Evolutionary conservation across 2,329 filamentous ascomycete genomes (phyloP), one percentile per base, ranked within the genome.

Genomic region (Corynespora cassiicola): DNA sequence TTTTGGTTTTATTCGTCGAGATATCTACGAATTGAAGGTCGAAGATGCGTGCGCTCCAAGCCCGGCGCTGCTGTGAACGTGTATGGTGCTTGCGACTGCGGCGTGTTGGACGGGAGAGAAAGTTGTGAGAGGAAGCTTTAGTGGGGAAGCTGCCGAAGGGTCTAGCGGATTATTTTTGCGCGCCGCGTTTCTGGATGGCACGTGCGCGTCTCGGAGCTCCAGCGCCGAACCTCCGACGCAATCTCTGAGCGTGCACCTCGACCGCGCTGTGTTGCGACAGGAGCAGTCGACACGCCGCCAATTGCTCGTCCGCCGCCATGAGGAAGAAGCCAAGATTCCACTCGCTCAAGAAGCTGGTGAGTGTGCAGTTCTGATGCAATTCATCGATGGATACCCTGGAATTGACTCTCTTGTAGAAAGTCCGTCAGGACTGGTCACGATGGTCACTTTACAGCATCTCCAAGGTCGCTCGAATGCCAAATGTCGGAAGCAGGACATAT

Each of bases 371-470:
- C 54, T 57, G 33, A 19, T 15, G 11, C n/a, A 22, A 28, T 15
- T 20, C 23, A 16, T 25, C 18, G 23, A n/a, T 23, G 32, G 34
- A 23, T 26, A 29, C 20, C 25, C 9, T 11, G 8, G 14, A 7
- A 18, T 21, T 20, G 27, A 30, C 54, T 43, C 15, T 12, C 11
- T 45, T 33, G 40, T 66, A 97, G 91, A 95, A 90, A 87, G 69
- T 96, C 70, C 87, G 92, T 61, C 88, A 94, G 77, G 90, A 90
- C 76, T 96, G 92, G 94, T 95, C 90, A 78, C 95, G 96, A 75
- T 90, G 90, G 78, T 96, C 95, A 66, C 79, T 99, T 50, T 99
- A 88, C 82, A 96, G 96, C 73, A 74, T 99, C 52, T 74, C 76
- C 33, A 79, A 80, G 53, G 61, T 81, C 21, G n/a, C n/a, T n/a